These are phyloP conservation scores for Sphaerosporella brunnea DNA, from an alignment of 495 filamentous ascomycete genomes.

Conservation along the genomic window DNA sequence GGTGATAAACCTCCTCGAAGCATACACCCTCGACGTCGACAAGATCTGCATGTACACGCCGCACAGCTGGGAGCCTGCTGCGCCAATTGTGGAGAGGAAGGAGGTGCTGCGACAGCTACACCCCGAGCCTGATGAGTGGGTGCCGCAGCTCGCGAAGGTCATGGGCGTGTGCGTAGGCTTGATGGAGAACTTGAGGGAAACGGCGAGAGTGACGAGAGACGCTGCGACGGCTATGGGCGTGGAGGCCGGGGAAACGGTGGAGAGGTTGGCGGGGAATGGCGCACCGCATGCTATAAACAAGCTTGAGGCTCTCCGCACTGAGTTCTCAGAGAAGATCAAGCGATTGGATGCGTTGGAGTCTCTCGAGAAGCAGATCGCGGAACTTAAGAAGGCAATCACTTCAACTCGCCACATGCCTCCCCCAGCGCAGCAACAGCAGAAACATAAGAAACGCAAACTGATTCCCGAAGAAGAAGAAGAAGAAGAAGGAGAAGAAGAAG, in stretches of 20 bases:
- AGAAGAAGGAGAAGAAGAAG: too few species aligned
- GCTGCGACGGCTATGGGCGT: neutral
- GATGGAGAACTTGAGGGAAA: neutral
- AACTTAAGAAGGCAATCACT: too few species aligned
- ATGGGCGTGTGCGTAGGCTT: neutral
- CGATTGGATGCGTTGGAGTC: too few species aligned
- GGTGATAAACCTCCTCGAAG: conserved; percentile 14
- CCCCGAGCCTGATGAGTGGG: neutral
- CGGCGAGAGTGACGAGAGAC: too few species aligned
- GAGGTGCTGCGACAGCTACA: neutral
- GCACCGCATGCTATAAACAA: too few species aligned
- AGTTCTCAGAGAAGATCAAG: too few species aligned
- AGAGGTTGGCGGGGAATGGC: neutral
- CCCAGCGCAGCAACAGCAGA: too few species aligned
- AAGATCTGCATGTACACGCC: neutral
- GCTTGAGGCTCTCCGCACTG: too few species aligned
- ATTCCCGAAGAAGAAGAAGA: too few species aligned
- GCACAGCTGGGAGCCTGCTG: neutral
- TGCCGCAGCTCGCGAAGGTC: neutral
- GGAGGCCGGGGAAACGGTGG: neutral
- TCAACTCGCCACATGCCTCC: too few species aligned
- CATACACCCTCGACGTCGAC: conserved; percentile 1
- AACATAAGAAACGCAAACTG: too few species aligned
- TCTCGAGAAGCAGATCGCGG: too few species aligned
- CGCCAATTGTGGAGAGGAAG: neutral